Base-by-base conservation (phyloP, 225 moss, liverwort and hornwort genomes). In the Thuidium tamariscinum region DNA sequence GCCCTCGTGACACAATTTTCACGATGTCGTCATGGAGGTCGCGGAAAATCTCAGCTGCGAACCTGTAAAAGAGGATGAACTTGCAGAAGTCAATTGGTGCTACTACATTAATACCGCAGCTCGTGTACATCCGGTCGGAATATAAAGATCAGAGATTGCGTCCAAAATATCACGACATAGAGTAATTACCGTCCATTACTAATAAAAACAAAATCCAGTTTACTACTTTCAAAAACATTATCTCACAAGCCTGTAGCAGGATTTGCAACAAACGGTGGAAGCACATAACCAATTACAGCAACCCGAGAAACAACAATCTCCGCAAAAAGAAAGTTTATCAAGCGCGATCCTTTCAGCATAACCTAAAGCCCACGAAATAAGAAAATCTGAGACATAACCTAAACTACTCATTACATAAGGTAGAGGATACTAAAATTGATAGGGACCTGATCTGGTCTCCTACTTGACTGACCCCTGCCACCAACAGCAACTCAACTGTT, bases 31-130 rank as follows among this genome's bases (percentile, higher is more conserved):
- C 94, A 84, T 99, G 98, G 69, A 99, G 92, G 89, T 95, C 97
- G 69, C 92, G 98, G 81, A 99, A 99, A 67, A 99, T 94, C 83
- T 99, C 98, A 49, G 96, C 94, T 81, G 97, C 98, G 87, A 99
- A 99, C 87, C 98, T 99, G 89, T 77, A 59, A 71, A 44, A 68
- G 55, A 20, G 74, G 46, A 82, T 29, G 49, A 74, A 80, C 37
- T 70, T 44, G 74, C 44, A 76, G 11, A 49, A 63, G 39, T 86
- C 84, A 88, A 69, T 75, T 59, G 21, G 36, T 66, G 87, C 37
- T 20, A 49, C n/a, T 41, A 9, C 26, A 37, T 56, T 37, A 11
- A 56, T 77, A 77, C 34, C 61, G 23, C 77, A 44, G 52, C 36
- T 81, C 75, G 29, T 42, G 30, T 41, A 69, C 83, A 73, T 60